Base-by-base conservation (phyloP, 352 stramenopile genomes). In the Blastocystis sp. region DNA sequence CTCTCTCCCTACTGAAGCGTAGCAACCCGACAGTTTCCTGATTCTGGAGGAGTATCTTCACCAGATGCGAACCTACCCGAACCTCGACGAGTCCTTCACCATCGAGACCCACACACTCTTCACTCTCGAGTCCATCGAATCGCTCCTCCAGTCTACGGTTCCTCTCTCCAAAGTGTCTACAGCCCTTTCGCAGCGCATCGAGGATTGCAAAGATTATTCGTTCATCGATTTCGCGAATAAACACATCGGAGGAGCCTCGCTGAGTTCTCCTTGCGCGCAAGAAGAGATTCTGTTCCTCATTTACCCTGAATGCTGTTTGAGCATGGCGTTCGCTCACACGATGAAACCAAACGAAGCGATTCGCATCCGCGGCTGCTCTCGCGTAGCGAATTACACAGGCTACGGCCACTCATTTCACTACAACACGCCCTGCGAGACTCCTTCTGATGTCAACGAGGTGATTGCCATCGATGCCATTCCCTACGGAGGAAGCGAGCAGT, bases 21-120 rank as follows among this genome's bases (percentile, higher is more conserved):
- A 59, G 48, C 3, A 53, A 29, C 18, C 14, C 3, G 65, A 78
- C 9, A 78, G 56, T 11, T 78, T 78, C 42, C 65, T 78, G 11
- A 34, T 78, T 7, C 14, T 78, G 42, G 65, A 78, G 44, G 65
- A 78, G 16, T 78, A 78, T 46, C 18, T 78, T 18, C 38, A 78
- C 32, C 65, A 53, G 29, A 78, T 57, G 65, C 29, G 29, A 48
- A 27, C 29, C 18, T 71, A 38, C 38, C 38, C 59, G 24, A 21
- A 24, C 8, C n/a, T 38, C n/a, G 42, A 49, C 3, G 38, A 78
- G 40, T 24, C 32, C 8, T 9, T 78, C 38, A 42, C 49, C 18
- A 71, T 71, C 7, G 59, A 71, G 34, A 71, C 29, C 1, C n/a
- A 44, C 4, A 38, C 4, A 24, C 59, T 71, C 4, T 21, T 2